Base-by-base conservation (phyloP, 805 yeast genomes). In the Suhomyces kilbournensis region DNA sequence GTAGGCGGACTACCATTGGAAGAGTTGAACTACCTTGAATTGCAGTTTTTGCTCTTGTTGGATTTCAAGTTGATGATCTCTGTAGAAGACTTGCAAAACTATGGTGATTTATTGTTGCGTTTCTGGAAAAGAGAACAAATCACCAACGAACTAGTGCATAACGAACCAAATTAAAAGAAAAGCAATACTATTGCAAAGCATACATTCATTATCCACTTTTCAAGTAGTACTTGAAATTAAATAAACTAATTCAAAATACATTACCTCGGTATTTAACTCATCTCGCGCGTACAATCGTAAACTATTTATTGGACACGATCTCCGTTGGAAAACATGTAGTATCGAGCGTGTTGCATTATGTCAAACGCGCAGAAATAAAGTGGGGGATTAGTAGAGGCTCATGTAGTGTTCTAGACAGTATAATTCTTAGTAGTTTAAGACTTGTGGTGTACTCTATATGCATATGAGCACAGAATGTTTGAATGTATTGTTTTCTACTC, bases 1-100 rank as follows among this genome's bases (percentile, higher is more conserved):
- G 94, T 93, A 44, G 98, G 98, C 5, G 98, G 98, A 0, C 77
- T 93, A 51, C 96, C 97, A 7, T 77, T 91, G 52, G 96, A 90
- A 51, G 99, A 94, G 67, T 78, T 94, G 66, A 94, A 94, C 66
- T 92, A 89, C 69, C 75, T 94, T 59, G 99, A 94, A 69, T 74
- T 94, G 45, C 97, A 93, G 67, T 92, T 94, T 65, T 72, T 93
- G 60, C 69, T 92, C 47, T 74, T 93, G 54, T 78, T 91, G 48
- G 97, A 94, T 70, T 93, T 94, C 70, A 84, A 86, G 65, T 75
- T 93, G 55, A 82, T 92, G 83, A 89, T 94, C 44, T 86, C 90
- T 32, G 86, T 88, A 12, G 97, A 92, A 65, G 99, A 94, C 67
- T 76, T 93, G 62, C 96, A 91, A 63, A 79, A 87, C 59, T 93